Base-by-base conservation (phyloP, 2,329 filamentous ascomycete species). In the Fusarium haematococcum region DNA sequence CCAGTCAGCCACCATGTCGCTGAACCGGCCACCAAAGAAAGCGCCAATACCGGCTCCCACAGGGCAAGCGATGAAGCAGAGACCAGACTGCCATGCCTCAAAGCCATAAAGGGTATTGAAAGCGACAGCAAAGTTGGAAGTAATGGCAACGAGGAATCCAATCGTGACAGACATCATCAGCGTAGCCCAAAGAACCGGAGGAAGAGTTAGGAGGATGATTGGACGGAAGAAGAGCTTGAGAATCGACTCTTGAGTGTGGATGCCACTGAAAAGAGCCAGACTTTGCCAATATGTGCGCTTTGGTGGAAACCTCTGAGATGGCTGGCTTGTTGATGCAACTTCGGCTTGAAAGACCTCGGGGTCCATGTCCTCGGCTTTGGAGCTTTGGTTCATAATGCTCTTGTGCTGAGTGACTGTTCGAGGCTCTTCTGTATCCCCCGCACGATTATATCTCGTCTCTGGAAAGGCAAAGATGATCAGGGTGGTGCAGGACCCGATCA, bases 81-180 rank as follows among this genome's bases (percentile, higher is more conserved):
- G 83, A 2, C 87, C 88, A 1, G 79, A 83, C 77, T 85, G 85
- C 79, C 80, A 86, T 1, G 84, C 73, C 62, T 81, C 64, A 65
- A 87, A 86, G 30, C 76, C 79, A 69, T 86, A 86, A 0, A 84
- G 76, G 0, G 75, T 82, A 86, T n/a, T 60, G 27, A 70, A 73
- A n/a, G 86, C 85, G 1, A 81, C 69, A 2, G 83, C 82, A 7
- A 85, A 86, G 65, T 88, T 89, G 50, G 88, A 86, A 0, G 86
- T 85, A 10, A 89, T 85, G 35, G 87, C 87, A 0, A 87, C 85
- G 2, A 88, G 77, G 78, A 89, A 88, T 2, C 87, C 87, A 63
- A 89, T 87, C 5, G 86, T 87, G 10, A 86, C 86, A 4, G 87
- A 84, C 82, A 87, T 84, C 30, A 88, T 85, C 4, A 88, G 77